Base-by-base conservation (phyloP, 2,329 filamentous ascomycete genomes). In the Penicillium sp. region DNA sequence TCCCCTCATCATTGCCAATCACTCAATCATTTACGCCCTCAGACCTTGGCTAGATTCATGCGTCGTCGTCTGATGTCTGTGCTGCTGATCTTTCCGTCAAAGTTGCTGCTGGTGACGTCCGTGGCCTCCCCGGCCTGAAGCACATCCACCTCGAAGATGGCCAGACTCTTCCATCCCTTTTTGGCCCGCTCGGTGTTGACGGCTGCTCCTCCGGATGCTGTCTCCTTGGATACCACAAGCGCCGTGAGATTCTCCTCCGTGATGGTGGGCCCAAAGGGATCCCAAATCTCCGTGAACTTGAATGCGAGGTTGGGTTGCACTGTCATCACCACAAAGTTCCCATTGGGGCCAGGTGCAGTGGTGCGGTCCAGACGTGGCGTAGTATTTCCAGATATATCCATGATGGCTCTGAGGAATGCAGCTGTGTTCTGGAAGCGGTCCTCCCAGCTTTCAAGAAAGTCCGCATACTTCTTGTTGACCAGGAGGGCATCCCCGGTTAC, bases 181-280 rank as follows among this genome's bases (percentile, higher is more conserved):
- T 89, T 88, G 23, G 66, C 75, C 37, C 94, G 83, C 69, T 87
- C 89, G n/a, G 88, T 81, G 68, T 99, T 99, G 60, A 99, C 90
- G 0, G 89, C 89, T 52, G 84, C 78, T 4, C 92, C 94, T 27
- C 94, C 94, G 1, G 85, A 81, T 46, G 90, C 83, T 13, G 94
- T 97, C 77, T 99, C 94, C 10, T 84, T 87, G 5, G 92, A 97
- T 5, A 97, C 86, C 3, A 96, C 87, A 49, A 99, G 79, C 1
- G 87, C 90, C 37, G 88, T 85, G 56, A 97, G 88, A 24, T 81
- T 77, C 68, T 90, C 82, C 51, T 93, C 86, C 0, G 90, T 90
- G 55, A 96, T 89, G 0, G 94, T 97, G 3, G 94, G 94, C 0
- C 94, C 94, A 71, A 88, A 97, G 0, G 89, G 83, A 68, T 99